Evolutionary conservation across 1,284 basidiomycete genomes (phyloP), one percentile per base, ranked within the genome.

Genomic region (Pseudozyma tsukubaensis): DNA sequence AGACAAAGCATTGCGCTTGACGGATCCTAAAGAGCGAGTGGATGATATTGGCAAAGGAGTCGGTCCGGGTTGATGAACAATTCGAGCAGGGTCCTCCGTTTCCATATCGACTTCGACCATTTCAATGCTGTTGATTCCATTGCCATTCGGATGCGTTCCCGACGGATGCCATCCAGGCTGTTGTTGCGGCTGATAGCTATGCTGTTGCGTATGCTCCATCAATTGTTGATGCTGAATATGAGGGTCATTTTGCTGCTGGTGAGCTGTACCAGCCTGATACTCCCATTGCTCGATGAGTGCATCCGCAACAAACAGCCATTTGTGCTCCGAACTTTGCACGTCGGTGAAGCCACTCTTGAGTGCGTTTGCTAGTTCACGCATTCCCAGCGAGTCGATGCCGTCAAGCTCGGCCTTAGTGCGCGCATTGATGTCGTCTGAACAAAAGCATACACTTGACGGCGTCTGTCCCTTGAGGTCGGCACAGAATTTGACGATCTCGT

Each of bases 401-500:
- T 73, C 74, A 2, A 50, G 39, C 51, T 77, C 74, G 4, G 74
- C 74, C 24, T 59, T 65, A n/a, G 74, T 77, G 37, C 74, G 58
- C 14, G 71, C 74, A 24, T 77, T 77, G 48, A 47, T 64, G 39
- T 77, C 74, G 45, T 77, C 65, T 2, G 71, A 74, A 37, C 66
- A 70, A 32, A 77, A 77, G 14, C 52, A 52, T 37, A 74, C 66
- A 24, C 50, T 45, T 1, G 59, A 51, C 1, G 42, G 18, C 14
- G 71, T 61, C 34, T 63, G 50, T 7, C 56, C 34, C 18, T 62
- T 58, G 50, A 77, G 74, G 13, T 59, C 57, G 6, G 47, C 53
- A 57, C 74, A 77, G 13, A 70, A 71, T 29, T 47, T 47, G 37
- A 77, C 51, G 48, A 77, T 70, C 45, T 64, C 48, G 39, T 77